A percentile compares a stretch with the other conserved stretches of the same genome.
These are phyloP conservation scores for Toxicodendron radicans DNA, from an alignment of 345 rosid genomes.

Conservation along the genomic window DNA sequence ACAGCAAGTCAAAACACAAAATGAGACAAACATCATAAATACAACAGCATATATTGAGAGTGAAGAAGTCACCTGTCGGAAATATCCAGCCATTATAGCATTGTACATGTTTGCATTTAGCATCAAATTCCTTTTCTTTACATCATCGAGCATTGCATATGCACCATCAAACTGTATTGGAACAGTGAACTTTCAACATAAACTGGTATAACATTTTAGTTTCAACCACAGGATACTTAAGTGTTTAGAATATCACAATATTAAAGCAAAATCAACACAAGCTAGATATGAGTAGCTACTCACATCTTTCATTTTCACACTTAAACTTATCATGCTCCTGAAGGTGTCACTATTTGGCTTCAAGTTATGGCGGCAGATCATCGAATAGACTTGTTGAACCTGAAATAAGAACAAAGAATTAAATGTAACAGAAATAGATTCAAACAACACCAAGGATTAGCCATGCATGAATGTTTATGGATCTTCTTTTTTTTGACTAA, in stretches of 20 bases:
- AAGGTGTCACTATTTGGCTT: conserved; percentile 70
- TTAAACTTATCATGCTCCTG: conserved; percentile 64
- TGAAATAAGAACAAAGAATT: conserved; percentile 24
- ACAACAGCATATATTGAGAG: conserved; percentile 5
- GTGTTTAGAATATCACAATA: conserved; percentile 6
- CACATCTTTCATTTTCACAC: conserved; percentile 77
- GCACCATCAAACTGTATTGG: conserved; percentile 72
- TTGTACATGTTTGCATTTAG: conserved; percentile 75
- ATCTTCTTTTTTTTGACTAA: background rate
- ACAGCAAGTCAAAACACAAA: conserved; percentile 4
- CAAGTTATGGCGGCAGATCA: no score
- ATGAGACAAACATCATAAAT: conserved; percentile 9
- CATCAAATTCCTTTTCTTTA: conserved; percentile 55
- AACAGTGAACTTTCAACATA: conserved; percentile 5
- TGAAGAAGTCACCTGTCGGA: conserved; percentile 60
- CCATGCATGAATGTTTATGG: background rate
- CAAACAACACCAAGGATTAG: background rate
- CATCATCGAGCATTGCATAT: conserved; percentile 56
- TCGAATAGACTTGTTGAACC: conserved; percentile 66
- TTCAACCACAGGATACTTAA: background rate
- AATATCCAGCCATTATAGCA: conserved; percentile 71
- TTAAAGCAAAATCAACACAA: conserved; percentile 7
- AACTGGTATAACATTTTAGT: background rate
- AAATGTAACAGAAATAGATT: background rate
- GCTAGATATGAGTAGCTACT: conserved; percentile 25